A percentile compares a stretch with the other conserved stretches of the same genome.
Conservation (phyloP, 805 yeast genomes). For the Saccharomycopsis sp. region DNA sequence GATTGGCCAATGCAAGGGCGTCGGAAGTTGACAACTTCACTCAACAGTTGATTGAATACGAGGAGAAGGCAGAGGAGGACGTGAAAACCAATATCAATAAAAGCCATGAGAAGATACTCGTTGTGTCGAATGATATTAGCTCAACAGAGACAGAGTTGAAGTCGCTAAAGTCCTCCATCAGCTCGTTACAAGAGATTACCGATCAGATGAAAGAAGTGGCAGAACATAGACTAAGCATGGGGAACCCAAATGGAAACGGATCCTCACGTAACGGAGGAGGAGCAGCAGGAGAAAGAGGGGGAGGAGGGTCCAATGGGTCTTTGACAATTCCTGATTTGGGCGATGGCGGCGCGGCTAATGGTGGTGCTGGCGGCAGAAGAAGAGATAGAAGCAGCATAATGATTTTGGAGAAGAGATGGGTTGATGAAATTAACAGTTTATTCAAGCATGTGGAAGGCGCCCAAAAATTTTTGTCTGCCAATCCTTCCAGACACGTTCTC, state of each 20-base stretch:
- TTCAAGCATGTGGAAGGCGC: slow-evolving; percentile 89
- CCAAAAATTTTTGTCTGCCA: slow-evolving; percentile 62
- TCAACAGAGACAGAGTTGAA: slow-evolving; percentile 59
- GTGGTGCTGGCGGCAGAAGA: slow-evolving; percentile 21
- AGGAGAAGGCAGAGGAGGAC: slow-evolving; percentile 43
- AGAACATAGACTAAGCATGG: slow-evolving; percentile 44
- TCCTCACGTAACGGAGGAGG: too few species aligned
- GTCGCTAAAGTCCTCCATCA: slow-evolving; percentile 49
- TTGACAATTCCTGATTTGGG: background rate
- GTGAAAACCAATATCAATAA: slow-evolving; percentile 50
- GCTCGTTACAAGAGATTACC: slow-evolving; percentile 51
- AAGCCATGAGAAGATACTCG: slow-evolving; percentile 53
- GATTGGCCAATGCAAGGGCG: slow-evolving; percentile 58
- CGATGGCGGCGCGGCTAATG: background rate
- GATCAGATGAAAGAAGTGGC: slow-evolving; percentile 55
- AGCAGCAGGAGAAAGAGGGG: slow-evolving; percentile 19
- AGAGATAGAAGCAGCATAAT: slow-evolving; percentile 62
- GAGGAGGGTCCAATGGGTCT: background rate
- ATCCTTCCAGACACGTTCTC: slow-evolving; percentile 73
- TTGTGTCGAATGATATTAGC: slow-evolving; percentile 50
- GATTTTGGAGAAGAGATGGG: slow-evolving; percentile 77
- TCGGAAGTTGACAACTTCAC: slow-evolving; percentile 64
- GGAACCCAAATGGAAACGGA: slow-evolving; percentile 37
- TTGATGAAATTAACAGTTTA: slow-evolving; percentile 53
- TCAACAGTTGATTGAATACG: slow-evolving; percentile 41